Evolutionary conservation across 495 filamentous ascomycete species (phyloP), one percentile per base, ranked within the genome.

Genomic region (Penicillium cinerascens): DNA sequence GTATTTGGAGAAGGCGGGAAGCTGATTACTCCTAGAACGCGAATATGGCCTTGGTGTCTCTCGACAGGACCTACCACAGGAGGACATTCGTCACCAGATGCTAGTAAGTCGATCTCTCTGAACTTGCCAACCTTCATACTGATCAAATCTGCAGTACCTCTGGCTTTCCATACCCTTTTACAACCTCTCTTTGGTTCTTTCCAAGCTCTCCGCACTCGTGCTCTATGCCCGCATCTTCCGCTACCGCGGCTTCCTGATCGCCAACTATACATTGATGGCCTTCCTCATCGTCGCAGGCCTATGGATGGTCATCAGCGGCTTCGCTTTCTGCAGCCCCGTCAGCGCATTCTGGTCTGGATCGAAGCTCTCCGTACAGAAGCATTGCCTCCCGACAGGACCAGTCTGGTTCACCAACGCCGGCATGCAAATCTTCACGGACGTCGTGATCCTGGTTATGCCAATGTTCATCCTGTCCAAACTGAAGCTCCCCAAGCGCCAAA

Each of bases 401-500:
- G 55, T 77, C 0, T 73, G 80, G 64, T 69, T 69, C 25, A 52
- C 67, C 26, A 77, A 78, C 36, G 67, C 73, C 1, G 64, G 56
- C 0, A 63, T 81, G 18, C 79, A 83, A 54, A 74, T 79, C 6
- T 5, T 65, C 0, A 71, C 68, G 3, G 78, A 82, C 52, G 10
- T 81, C 26, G 46, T 72, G 3, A 76, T 82, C 23, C 57, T 82
- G 37, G 42, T 75, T 23, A 51, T 82, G 3, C 80, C 80, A 0
- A 68, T 82, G 59, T 67, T 66, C 0, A 51, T 67, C 1, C 42
- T 82, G 13, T 65, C 58, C 42, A 58, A 59, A 25, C 47, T 82
- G 16, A 67, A 72, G 3, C 57, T 82, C 40, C 64, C 74, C 0
- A 54, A 36, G 9, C 61, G 63, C 36, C 72, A 77, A 46, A 78